These are phyloP conservation scores for Colletotrichum theobromicola DNA, from an alignment of 2,329 filamentous ascomycete species.

Conservation along the genomic window DNA sequence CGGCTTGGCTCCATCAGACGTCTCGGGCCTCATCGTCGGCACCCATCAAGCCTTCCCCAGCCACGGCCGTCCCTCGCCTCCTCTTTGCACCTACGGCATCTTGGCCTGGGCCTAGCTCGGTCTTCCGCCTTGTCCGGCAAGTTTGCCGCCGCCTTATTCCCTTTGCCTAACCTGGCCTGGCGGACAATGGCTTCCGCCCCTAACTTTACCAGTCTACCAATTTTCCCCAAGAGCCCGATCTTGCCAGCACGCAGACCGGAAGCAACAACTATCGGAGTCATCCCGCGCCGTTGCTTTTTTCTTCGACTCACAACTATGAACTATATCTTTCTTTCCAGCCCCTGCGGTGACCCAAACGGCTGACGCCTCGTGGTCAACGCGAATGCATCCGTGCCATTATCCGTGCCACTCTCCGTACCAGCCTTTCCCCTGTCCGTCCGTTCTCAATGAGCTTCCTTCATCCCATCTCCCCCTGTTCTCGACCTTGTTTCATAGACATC, in stretches of 20 bases:
- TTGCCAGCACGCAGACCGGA: not conserved
- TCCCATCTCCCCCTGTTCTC: slow-evolving; percentile 1
- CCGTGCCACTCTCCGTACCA: not conserved
- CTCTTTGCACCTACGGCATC: not conserved
- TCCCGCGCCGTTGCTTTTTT: not conserved
- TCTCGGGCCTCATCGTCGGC: not conserved
- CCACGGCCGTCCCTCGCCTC: not conserved
- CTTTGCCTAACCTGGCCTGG: not conserved
- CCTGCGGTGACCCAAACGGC: not conserved
- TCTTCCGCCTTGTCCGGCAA: not conserved
- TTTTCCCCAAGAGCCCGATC: not conserved
- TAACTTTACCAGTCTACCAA: not conserved
- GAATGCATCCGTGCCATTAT: not conserved
- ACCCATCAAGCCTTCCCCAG: not conserved
- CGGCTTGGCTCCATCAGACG: not conserved
- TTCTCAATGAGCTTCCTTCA: not conserved
- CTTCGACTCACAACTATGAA: not conserved
- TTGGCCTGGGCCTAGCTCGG: not conserved
- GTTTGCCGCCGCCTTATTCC: not conserved
- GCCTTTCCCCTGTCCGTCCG: not conserved
- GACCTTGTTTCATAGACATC: slow-evolving; percentile 3
- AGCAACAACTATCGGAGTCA: not conserved
- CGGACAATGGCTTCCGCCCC: not conserved
- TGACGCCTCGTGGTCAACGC: not conserved
- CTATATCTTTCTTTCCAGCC: not conserved